phyloP scores from a whole-genome alignment of 257 asterid genomes.

The Gynochthodes officinalis region DNA sequence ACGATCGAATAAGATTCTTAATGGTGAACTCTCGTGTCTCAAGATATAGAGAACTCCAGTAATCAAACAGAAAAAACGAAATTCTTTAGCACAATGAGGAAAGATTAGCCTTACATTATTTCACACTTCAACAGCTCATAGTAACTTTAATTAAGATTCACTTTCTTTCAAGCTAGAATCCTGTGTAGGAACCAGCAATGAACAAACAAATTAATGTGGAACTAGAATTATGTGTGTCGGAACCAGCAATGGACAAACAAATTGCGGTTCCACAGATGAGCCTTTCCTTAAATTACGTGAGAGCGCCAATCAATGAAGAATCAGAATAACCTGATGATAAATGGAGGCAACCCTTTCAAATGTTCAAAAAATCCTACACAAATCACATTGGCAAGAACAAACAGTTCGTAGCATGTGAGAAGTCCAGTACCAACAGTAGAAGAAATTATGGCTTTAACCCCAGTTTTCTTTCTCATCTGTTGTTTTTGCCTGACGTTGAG shows the following conservation, averaged over 20 bases:
- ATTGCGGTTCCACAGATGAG: conserved; percentile 11
- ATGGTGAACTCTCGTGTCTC: too few relatives aligned
- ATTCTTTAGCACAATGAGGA: too few relatives aligned
- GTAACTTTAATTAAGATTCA: neutral
- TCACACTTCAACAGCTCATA: neutral
- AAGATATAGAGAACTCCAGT: too few relatives aligned
- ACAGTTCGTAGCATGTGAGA: neutral
- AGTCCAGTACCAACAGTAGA: too few relatives aligned
- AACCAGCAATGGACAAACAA: conserved; percentile 17
- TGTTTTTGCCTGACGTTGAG: conserved; percentile 33
- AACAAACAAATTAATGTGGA: conserved; percentile 13
- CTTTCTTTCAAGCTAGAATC: neutral
- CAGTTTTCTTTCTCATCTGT: conserved; percentile 63
- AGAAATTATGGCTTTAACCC: conserved; percentile 25
- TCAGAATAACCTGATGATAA: conserved; percentile 21
- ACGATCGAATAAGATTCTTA: too few relatives aligned
- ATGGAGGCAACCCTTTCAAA: conserved; percentile 6
- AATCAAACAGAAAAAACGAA: too few relatives aligned
- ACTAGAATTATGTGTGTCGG: conserved; percentile 5
- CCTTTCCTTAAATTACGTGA: conserved; percentile 5
- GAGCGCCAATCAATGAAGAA: conserved; percentile 1
- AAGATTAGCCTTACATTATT: neutral
- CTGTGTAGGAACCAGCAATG: conserved; percentile 15
- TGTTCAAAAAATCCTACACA: neutral
- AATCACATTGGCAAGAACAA: neutral